Evolutionary conservation across 1,284 basidiomycete genomes (phyloP).

Genomic region (Pseudozyma pruni): DNA sequence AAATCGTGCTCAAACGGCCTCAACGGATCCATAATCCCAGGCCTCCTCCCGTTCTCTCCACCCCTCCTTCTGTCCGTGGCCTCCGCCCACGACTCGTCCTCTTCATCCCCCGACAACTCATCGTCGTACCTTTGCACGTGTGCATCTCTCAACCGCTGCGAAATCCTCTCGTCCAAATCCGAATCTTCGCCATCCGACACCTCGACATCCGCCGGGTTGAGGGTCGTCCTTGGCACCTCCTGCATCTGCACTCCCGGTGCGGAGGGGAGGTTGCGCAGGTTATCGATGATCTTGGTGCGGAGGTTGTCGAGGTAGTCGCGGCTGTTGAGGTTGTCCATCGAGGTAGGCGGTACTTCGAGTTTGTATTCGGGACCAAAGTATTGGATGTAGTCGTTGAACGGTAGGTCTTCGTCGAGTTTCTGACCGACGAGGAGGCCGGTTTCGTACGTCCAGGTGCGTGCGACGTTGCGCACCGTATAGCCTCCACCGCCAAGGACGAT

Average conservation of each 20-base stretch:
- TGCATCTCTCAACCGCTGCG: slow-evolving; percentile 57
- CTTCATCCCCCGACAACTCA: slow-evolving; percentile 61
- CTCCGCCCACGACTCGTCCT: slow-evolving; percentile 26
- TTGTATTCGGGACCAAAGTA: slow-evolving; percentile 97
- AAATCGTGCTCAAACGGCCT: slow-evolving; percentile 40
- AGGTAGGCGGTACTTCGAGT: slow-evolving; percentile 87
- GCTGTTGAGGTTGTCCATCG: slow-evolving; percentile 93
- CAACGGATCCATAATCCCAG: slow-evolving; percentile 45
- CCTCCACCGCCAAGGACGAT: slow-evolving; percentile 95
- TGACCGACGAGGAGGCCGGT: slow-evolving; percentile 91
- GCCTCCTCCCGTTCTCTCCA: slow-evolving; percentile 9
- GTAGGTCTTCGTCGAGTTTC: slow-evolving; percentile 80
- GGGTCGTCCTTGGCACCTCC: slow-evolving; percentile 74
- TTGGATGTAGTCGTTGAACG: slow-evolving; percentile 96
- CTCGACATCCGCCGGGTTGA: slow-evolving; percentile 73
- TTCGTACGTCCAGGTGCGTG: slow-evolving; percentile 94
- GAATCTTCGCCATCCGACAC: slow-evolving; percentile 66
- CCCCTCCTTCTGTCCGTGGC: slow-evolving; percentile 20
- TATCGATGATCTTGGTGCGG: slow-evolving; percentile 78
- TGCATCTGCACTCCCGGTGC: slow-evolving; percentile 91
- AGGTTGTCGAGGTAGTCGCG: slow-evolving; percentile 85
- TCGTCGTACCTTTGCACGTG: slow-evolving; percentile 61
- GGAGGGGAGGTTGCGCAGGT: slow-evolving; percentile 79
- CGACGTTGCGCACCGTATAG: slow-evolving; percentile 92
- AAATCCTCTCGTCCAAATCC: slow-evolving; percentile 68